A percentile compares a stretch with the other conserved stretches of the same genome.
phyloP scores from a whole-genome alignment of 73 alveolate species.

The Tetrahymena elliotti region DNA sequence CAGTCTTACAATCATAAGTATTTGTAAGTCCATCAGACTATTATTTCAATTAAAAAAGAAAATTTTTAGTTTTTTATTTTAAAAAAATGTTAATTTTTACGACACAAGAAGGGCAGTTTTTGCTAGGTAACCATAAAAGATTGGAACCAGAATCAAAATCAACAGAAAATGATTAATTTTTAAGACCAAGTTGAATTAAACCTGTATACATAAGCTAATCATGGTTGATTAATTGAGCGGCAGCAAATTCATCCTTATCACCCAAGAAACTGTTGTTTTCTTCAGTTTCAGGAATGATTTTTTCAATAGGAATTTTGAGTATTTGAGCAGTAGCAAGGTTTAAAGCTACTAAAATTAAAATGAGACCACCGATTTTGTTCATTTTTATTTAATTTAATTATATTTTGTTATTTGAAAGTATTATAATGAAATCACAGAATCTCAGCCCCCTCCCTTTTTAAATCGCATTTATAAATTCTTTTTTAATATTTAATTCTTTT shows the following conservation, averaged over 20 bases:
- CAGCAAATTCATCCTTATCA: not conserved
- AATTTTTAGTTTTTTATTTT: no score
- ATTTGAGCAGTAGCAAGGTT: not conserved
- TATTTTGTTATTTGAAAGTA: no score
- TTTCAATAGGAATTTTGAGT: not conserved
- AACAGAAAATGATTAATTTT: not conserved
- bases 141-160: not conserved
- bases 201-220: not conserved
- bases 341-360: not conserved
- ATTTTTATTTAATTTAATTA: no score
- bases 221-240: not conserved
- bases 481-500: no score
- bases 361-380: not conserved
- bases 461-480: no score
- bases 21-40: not conserved
- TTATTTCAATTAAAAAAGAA: no score
- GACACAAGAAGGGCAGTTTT: not conserved
- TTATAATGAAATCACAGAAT: no score
- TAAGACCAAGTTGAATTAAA: not conserved
- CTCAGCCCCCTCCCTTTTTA: no score
- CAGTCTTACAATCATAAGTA: not conserved
- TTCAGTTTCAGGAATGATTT: not conserved
- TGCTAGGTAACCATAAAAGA: not conserved
- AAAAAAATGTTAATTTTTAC: not conserved
- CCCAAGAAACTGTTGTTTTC: not conserved